A percentile compares a stretch with the other conserved stretches of the same genome.
phyloP scores from a whole-genome alignment of 306 rosid genomes.

The Abrus pulchellus region DNA sequence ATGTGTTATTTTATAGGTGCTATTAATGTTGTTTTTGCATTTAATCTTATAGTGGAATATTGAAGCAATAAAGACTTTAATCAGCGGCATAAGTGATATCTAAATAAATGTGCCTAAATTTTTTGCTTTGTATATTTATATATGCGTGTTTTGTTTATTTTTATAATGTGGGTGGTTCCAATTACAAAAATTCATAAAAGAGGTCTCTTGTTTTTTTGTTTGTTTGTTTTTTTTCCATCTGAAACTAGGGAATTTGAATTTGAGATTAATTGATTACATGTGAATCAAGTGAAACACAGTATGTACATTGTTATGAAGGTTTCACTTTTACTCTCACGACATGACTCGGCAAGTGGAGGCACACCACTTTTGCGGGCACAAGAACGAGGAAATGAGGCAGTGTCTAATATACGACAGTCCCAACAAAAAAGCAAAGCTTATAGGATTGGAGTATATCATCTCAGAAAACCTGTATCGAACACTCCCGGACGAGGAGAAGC shows the following conservation, averaged over 20 bases:
- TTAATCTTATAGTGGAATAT: no score
- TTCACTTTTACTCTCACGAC: slow-evolving; percentile 79
- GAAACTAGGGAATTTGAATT: not conserved
- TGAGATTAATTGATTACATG: not conserved
- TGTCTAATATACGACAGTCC: slow-evolving; percentile 76
- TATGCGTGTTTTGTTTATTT: not conserved
- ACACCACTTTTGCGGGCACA: slow-evolving; percentile 83
- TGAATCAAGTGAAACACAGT: no score
- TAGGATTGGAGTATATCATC: slow-evolving; percentile 75
- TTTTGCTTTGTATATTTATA: not conserved
- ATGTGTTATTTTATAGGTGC: no score
- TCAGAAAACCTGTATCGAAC: slow-evolving; percentile 68
- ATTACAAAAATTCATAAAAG: no score
- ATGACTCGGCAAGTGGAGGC: slow-evolving; percentile 92
- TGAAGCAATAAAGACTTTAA: no score
- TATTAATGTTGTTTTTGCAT: no score
- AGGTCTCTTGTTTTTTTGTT: no score
- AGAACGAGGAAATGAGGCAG: slow-evolving; percentile 85
- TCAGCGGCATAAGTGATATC: no score
- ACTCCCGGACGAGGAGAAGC: slow-evolving; percentile 82
- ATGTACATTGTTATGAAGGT: slow-evolving; percentile 42
- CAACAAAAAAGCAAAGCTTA: slow-evolving; percentile 50
- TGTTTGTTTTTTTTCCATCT: no score
- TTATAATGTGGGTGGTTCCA: no score
- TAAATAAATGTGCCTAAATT: not conserved